Evolutionary conservation across 139 green algal genomes (phyloP).

Genomic region (Ulvella scutata): DNA sequence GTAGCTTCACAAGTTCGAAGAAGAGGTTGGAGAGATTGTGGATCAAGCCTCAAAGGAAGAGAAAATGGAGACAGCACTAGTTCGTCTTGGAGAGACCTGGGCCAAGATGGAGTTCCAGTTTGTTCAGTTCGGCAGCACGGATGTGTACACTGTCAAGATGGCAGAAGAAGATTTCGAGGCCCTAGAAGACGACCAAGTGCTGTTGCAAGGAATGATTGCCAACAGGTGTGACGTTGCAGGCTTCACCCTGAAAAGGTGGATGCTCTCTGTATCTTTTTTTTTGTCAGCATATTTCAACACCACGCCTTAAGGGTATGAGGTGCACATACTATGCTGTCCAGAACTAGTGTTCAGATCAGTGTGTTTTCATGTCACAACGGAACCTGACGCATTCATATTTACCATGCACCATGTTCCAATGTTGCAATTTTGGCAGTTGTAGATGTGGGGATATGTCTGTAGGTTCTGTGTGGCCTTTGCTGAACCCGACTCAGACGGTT

Average conservation of each 20-base stretch:
- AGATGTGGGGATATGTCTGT: too few relatives aligned
- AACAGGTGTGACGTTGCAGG: too few relatives aligned
- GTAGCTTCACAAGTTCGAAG: slow-evolving; percentile 80
- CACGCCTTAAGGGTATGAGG: too few relatives aligned
- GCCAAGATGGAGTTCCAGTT: slow-evolving; percentile 59
- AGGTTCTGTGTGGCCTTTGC: slow-evolving; percentile 48
- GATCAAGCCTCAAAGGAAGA: slow-evolving; percentile 73
- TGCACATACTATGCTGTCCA: too few relatives aligned
- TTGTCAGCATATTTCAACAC: too few relatives aligned
- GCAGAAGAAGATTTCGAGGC: slow-evolving; percentile 76
- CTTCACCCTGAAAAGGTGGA: too few relatives aligned
- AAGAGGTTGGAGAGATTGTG: slow-evolving; percentile 82
- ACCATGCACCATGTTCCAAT: too few relatives aligned
- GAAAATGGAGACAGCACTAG: slow-evolving; percentile 67
- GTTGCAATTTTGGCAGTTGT: too few relatives aligned
- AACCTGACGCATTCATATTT: too few relatives aligned
- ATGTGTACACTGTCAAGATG: slow-evolving; percentile 63
- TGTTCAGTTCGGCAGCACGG: slow-evolving; percentile 47
- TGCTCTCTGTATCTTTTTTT: too few relatives aligned
- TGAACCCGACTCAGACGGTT: neutral
- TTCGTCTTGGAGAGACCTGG: slow-evolving; percentile 60
- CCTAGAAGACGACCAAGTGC: slow-evolving; percentile 72
- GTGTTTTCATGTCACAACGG: too few relatives aligned
- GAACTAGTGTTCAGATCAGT: too few relatives aligned
- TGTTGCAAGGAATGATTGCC: slow-evolving; percentile 82